phyloP scores from a whole-genome alignment of 495 filamentous ascomycete species.

The Astrothelium subdiscretum region DNA sequence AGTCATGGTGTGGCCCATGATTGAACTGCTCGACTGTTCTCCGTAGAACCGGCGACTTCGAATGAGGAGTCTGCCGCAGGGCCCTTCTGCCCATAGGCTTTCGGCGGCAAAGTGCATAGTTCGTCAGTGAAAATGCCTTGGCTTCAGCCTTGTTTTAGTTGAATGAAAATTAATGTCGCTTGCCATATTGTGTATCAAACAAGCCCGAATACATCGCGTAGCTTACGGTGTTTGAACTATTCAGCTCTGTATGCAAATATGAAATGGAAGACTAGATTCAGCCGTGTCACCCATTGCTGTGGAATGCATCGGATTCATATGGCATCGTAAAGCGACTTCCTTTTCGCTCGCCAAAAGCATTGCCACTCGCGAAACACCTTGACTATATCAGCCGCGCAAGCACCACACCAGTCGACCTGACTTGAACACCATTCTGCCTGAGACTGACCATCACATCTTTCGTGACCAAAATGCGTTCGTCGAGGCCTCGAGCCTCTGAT shows the following conservation, averaged over 20 bases:
- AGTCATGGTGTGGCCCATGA: not conserved
- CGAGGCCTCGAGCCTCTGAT: conserved; percentile 55
- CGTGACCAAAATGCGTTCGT: conserved; percentile 39
- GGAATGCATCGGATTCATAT: not conserved
- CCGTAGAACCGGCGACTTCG: not conserved
- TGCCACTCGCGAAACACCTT: not conserved
- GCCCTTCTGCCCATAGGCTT: not conserved
- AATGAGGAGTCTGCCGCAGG: not conserved
- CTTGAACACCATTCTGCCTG: not conserved
- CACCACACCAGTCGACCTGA: not conserved
- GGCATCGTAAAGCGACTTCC: not conserved
- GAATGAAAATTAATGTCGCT: not conserved
- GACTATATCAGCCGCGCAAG: not conserved
- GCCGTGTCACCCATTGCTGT: not conserved
- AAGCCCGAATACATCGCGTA: not conserved
- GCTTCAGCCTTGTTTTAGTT: not conserved
- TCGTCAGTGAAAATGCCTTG: not conserved
- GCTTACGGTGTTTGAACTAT: not conserved
- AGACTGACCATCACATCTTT: not conserved
- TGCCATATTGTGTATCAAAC: not conserved
- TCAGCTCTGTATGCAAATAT: not conserved
- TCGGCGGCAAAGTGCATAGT: not conserved
- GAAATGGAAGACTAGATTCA: not conserved
- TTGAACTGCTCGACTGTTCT: not conserved
- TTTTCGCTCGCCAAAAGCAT: not conserved